phyloP scores from a whole-genome alignment of 306 rosid species.

The Pyrus pyrifolia region DNA sequence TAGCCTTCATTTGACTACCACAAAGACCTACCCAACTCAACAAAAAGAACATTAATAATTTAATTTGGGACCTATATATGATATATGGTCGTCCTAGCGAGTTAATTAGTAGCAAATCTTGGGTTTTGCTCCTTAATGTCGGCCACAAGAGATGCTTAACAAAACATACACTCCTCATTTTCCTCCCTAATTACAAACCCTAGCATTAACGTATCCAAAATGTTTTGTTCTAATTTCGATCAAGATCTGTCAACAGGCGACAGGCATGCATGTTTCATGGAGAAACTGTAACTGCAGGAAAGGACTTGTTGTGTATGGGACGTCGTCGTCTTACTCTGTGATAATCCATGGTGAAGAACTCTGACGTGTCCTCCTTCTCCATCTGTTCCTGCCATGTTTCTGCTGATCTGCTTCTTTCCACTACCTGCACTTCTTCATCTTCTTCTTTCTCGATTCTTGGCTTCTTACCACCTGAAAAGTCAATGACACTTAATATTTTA shows the following conservation, averaged over 20 bases:
- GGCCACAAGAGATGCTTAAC: constrained; percentile 25
- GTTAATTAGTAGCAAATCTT: constrained; percentile 21
- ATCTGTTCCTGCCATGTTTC: constrained; percentile 46
- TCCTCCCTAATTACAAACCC: background rate
- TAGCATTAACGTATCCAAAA: background rate
- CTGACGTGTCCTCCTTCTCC: constrained; percentile 36
- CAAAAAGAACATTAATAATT: constrained; percentile 2
- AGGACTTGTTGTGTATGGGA: constrained; percentile 68
- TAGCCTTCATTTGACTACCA: constrained; percentile 20
- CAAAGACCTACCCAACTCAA: background rate
- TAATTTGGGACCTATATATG: background rate
- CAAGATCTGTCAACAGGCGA: background rate
- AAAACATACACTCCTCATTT: constrained; percentile 23
- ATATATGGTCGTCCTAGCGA: constrained; percentile 7
- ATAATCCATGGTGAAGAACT: constrained; percentile 65
- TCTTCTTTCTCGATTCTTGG: background rate
- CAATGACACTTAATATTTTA: background rate
- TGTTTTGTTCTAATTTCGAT: background rate
- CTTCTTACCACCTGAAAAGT: constrained; percentile 1
- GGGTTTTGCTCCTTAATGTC: constrained; percentile 36
- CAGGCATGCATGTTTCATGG: constrained; percentile 43
- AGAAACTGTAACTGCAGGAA: constrained; percentile 25
- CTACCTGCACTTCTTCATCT: constrained; percentile 18
- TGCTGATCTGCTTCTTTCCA: constrained; percentile 16
- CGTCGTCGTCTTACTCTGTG: constrained; percentile 43